Evolutionary conservation across 169 alveolate genomes (phyloP), one percentile per base, ranked within the genome.

Genomic region (Plasmodium knowlesi): DNA sequence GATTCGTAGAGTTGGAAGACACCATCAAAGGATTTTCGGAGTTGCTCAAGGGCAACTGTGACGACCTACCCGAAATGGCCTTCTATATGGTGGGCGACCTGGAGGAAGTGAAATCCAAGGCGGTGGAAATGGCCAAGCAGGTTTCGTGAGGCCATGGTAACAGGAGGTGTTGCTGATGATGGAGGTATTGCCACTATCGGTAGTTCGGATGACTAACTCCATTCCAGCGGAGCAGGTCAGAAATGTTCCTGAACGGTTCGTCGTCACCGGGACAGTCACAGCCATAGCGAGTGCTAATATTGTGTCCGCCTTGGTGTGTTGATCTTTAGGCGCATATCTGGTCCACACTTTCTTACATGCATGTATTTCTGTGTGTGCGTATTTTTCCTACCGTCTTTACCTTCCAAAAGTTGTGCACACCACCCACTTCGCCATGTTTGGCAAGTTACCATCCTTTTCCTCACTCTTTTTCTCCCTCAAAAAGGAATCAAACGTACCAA

Each of bases 81-180:
- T 99, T 99, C 97, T 98, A 98, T 93, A 98, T 99, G 99, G 98
- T 97, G 84, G 99, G 99, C 37, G 98, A 97, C 57, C 93, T 99
- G 76, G 98, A 98, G 67, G 99, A 98, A 82, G 99, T 98, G 46
- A 92, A 95, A 80, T 99, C 97, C 88, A 97, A 97, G 92, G 99
- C 98, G 0, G 92, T 94, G 0, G 96, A 96, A 71, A 95, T 97
- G 97, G 97, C 97, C 1, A 85, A 85, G 50, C 84, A 74, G 14
- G 61, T 74, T 2, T 71, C 82, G 25, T 50, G 34, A 82, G 12
- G 41, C 41, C 41, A 4, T 39, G 10, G 46, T 39, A 39, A 39
- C 9, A 39, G 5, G 46, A 5, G 46, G 5, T 2, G 46, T 5
- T 39, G 46, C 46, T 39, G 9, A 4, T 39, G 9, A 1, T 39